Evolutionary conservation across 1,139 yeast species (phyloP).

Genomic region (Candida tunisiensis): DNA sequence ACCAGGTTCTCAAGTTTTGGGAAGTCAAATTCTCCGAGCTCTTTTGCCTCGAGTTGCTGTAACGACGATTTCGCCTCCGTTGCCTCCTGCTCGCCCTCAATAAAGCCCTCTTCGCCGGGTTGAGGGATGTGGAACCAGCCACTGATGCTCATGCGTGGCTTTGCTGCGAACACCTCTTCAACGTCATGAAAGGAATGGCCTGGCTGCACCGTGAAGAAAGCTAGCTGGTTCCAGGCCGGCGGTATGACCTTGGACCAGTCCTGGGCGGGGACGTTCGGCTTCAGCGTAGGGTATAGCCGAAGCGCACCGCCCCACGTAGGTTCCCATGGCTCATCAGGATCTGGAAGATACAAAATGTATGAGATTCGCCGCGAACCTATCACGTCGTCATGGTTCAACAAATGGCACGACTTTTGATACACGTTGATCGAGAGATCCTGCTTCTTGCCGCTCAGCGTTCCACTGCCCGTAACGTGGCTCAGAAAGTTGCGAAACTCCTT

Average conservation of each 20-base stretch:
- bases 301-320: constrained; percentile 83
- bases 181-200: constrained; percentile 96
- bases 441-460: constrained; percentile 73
- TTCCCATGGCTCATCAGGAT: constrained; percentile 81
- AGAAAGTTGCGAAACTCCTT: constrained; percentile 67
- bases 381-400: constrained; percentile 92
- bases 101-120: constrained; percentile 68
- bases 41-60: constrained; percentile 64
- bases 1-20: constrained; percentile 53
- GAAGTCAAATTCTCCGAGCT: constrained; percentile 63
- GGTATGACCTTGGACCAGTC: constrained; percentile 56
- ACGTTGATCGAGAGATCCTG: constrained; percentile 90
- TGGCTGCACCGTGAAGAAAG: constrained; percentile 91
- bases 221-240: constrained; percentile 92
- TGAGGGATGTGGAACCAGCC: constrained; percentile 99
- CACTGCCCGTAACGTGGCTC: constrained; percentile 75
- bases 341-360: constrained; percentile 82
- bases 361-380: constrained; percentile 91
- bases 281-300: constrained; percentile 70
- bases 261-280: constrained; percentile 78
- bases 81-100: constrained; percentile 59
- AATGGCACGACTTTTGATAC: constrained; percentile 84
- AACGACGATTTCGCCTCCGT: constrained; percentile 59
- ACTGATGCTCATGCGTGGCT: constrained; percentile 78
- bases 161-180: constrained; percentile 86